Evolutionary conservation across 495 filamentous ascomycete genomes (phyloP).

Genomic region (Evernia prunastri): DNA sequence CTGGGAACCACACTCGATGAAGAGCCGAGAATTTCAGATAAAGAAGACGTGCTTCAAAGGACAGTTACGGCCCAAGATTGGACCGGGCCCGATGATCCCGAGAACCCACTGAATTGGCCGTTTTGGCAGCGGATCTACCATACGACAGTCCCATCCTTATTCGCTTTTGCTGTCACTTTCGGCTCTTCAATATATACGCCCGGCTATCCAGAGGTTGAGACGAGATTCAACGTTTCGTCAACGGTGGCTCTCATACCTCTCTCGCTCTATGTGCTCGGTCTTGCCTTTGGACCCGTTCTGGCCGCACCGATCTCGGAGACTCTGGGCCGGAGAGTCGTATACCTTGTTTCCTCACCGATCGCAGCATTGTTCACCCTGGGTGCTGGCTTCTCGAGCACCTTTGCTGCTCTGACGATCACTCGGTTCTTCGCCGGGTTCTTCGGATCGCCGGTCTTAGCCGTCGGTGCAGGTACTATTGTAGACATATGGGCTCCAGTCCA

Average conservation of each 20-base stretch:
- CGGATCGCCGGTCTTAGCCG: constrained; percentile 46
- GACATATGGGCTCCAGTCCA: constrained; percentile 46
- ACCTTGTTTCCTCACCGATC: constrained; percentile 45
- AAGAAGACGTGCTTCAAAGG: neutral
- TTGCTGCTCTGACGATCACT: constrained; percentile 49
- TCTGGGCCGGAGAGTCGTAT: constrained; percentile 47
- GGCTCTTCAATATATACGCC: constrained; percentile 50
- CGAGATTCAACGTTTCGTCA: constrained; percentile 41
- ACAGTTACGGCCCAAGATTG: constrained; percentile 29
- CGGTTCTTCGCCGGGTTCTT: constrained; percentile 58
- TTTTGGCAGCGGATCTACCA: constrained; percentile 21
- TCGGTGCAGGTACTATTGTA: constrained; percentile 48
- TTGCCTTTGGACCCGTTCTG: constrained; percentile 53
- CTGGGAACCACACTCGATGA: neutral
- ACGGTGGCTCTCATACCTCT: constrained; percentile 51
- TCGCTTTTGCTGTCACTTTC: constrained; percentile 36
- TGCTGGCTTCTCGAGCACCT: constrained; percentile 48
- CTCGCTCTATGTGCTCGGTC: constrained; percentile 50
- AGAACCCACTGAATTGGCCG: constrained; percentile 38
- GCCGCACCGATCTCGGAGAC: constrained; percentile 56
- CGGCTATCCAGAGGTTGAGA: constrained; percentile 36
- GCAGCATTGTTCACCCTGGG: constrained; percentile 60
- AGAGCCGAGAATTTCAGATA: neutral
- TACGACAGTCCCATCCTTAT: constrained; percentile 14
- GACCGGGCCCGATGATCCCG: constrained; percentile 34